Evolutionary conservation across 768 basidiomycete species (phyloP).

Genomic region (Hygrophorus russula): DNA sequence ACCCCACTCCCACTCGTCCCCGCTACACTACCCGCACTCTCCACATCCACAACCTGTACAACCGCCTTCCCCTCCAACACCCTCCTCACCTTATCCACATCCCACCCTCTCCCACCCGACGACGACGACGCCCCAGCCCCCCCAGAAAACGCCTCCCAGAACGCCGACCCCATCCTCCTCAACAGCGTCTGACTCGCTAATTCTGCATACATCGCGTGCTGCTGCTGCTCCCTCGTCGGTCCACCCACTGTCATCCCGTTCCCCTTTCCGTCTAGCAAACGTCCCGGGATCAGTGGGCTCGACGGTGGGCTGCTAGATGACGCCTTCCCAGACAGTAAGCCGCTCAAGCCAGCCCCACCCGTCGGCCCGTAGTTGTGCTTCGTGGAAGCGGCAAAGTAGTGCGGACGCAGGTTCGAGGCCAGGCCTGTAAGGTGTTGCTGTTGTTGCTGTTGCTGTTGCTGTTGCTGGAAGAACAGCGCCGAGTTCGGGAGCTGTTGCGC

Average conservation of each 20-base stretch:
- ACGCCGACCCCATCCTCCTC: slow-evolving; percentile 59
- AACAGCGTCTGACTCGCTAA: slow-evolving; percentile 71
- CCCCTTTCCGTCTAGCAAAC: slow-evolving; percentile 8
- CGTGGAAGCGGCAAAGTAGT: slow-evolving; percentile 20
- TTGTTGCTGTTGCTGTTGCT: slow-evolving; percentile 21
- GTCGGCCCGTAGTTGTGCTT: slow-evolving; percentile 16
- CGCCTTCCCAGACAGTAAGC: slow-evolving; percentile 37
- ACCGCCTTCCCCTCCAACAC: slow-evolving; percentile 81
- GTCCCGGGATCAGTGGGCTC: slow-evolving; percentile 1
- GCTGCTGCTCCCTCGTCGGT: slow-evolving; percentile 17
- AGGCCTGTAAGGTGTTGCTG: slow-evolving; percentile 21
- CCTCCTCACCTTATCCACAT: slow-evolving; percentile 70
- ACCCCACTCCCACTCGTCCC: too few relatives aligned
- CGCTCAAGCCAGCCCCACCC: slow-evolving; percentile 6
- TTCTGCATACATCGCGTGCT: slow-evolving; percentile 53
- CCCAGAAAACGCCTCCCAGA: slow-evolving; percentile 86
- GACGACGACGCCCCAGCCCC: slow-evolving; percentile 15
- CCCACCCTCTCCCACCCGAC: slow-evolving; percentile 28
- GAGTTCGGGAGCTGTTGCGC: slow-evolving; percentile 16
- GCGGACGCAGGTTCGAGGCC: slow-evolving; percentile 29
- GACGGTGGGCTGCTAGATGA: slow-evolving; percentile 9
- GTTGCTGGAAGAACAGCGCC: slow-evolving; percentile 15
- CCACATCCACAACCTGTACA: slow-evolving; percentile 68
- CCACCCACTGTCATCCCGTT: slow-evolving; percentile 5
- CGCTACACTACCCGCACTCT: slow-evolving; percentile 15